A percentile compares a stretch with the other conserved stretches of the same genome.
phyloP scores from a whole-genome alignment of 75 land plant genomes.

The Isoetes taiwanensis region DNA sequence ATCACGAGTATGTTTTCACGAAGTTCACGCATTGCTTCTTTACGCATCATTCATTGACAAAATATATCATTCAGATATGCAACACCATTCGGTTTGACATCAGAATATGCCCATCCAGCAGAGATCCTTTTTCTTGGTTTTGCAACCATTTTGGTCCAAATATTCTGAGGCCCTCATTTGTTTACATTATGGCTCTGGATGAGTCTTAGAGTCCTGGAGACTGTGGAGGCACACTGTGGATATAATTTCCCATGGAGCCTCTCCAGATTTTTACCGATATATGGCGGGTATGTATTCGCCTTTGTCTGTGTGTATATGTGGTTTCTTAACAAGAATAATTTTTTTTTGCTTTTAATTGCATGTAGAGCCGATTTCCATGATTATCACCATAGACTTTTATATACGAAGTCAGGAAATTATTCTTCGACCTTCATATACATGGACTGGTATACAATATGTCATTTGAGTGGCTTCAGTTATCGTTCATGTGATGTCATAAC shows the following conservation, averaged over 20 bases:
- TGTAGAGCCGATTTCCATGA: constrained; percentile 97
- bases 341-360: too few species aligned
- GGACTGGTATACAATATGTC: constrained; percentile 87
- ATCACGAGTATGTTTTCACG: not conserved
- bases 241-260: constrained; percentile 4
- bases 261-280: not conserved
- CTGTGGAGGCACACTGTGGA: not conserved
- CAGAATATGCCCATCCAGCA: not conserved
- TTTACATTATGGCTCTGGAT: constrained; percentile 3
- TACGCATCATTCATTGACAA: not conserved
- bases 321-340: too few species aligned
- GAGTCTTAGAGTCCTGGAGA: not conserved
- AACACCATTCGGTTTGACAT: constrained; percentile 4
- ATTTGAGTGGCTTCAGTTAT: too few species aligned
- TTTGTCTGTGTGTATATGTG: too few species aligned
- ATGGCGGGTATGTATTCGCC: not conserved
- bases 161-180: not conserved
- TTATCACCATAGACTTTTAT: constrained; percentile 92
- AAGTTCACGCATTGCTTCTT: not conserved
- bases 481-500: too few species aligned
- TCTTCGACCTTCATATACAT: constrained; percentile 95
- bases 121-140: constrained; percentile 6
- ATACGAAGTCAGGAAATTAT: constrained; percentile 96
- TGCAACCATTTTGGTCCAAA: not conserved
- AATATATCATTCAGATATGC: not conserved